Evolutionary conservation across 306 rosid species (phyloP), one percentile per base, ranked within the genome.

Genomic region (Cyclanthera cordifolia): DNA sequence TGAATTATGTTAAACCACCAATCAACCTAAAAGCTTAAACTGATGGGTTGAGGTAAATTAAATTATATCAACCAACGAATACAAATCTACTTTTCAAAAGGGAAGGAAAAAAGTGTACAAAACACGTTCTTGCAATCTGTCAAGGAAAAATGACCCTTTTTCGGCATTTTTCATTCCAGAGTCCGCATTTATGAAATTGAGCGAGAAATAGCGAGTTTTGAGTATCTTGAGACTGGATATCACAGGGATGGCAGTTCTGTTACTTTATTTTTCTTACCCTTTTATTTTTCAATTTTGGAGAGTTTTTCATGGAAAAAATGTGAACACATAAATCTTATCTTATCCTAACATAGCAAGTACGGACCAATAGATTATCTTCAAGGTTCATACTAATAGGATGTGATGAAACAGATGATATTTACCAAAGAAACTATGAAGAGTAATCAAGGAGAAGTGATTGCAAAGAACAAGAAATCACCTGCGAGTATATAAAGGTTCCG

Each of bases 401-500:
- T 1, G 69, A 63, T 41, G 69, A 63, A 16, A 6, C 43, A 6
- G 43, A 24, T 45, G 34, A 54, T 39, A 53, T 70, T 21, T 20
- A 37, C 37, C 9, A 54, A 70, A 70, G 21, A 70, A 32, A 39
- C 37, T 0, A 19, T 8, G 30, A 48, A 19, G 25, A 27, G 21
- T 21, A 39, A 63, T 21, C 49, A 1, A 60, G 49, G 67, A 27
- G 37, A 8, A 27, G 59, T 8, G 2, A 70, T 32, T 19, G 23
- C 11, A 8, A 69, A 56, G 58, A 30, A 57, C 50, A 14, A 19
- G 53, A 63, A 72, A 53, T 56, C 81, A 93, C 98, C 96, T 93
- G 98, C 11, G 98, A 93, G 53, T 93, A 93, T 66, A 93, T 67
- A 89, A 93, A 93, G 81, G 98, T 93, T 77, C 98, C 98, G 0